A percentile compares a stretch with the other conserved stretches of the same genome.
Conservation (phyloP, 805 yeast genomes). For the Saccharomycopsis olivae region DNA sequence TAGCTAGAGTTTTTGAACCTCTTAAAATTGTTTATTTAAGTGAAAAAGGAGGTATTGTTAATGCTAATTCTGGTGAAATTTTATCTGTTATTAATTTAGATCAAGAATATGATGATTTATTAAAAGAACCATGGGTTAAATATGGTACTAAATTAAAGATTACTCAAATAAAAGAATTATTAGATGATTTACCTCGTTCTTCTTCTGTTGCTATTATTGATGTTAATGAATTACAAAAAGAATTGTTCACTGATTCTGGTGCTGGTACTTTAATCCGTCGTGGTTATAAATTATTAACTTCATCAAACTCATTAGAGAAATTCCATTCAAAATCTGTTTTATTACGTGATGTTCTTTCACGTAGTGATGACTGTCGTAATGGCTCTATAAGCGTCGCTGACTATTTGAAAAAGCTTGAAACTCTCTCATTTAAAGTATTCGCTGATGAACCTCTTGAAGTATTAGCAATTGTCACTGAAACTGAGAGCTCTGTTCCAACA, state of each 20-base stretch:
- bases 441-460: slow-evolving; percentile 97
- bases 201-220: slow-evolving; percentile 97
- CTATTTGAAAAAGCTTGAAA: slow-evolving; percentile 63
- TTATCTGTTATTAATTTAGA: slow-evolving; percentile 86
- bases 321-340: slow-evolving; percentile 51
- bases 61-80: slow-evolving; percentile 86
- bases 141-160: slow-evolving; percentile 97
- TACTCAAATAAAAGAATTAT: slow-evolving; percentile 88
- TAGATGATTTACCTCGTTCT: slow-evolving; percentile 90
- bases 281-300: slow-evolving; percentile 75
- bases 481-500: slow-evolving; percentile 40
- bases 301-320: slow-evolving; percentile 54
- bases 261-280: slow-evolving; percentile 98
- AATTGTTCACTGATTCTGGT: slow-evolving; percentile 95
- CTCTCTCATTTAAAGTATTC: slow-evolving; percentile 40
- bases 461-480: slow-evolving; percentile 66
- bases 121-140: slow-evolving; percentile 96
- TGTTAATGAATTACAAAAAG: slow-evolving; percentile 91
- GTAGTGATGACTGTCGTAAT: slow-evolving; percentile 59
- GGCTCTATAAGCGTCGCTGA: slow-evolving; percentile 71
- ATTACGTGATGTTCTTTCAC: slow-evolving; percentile 62
- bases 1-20: slow-evolving; percentile 95
- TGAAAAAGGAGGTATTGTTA: slow-evolving; percentile 95
- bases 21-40: slow-evolving; percentile 91
- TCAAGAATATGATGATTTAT: slow-evolving; percentile 84